Evolutionary conservation across 768 basidiomycete species (phyloP).

Genomic region (Trametes maxima): DNA sequence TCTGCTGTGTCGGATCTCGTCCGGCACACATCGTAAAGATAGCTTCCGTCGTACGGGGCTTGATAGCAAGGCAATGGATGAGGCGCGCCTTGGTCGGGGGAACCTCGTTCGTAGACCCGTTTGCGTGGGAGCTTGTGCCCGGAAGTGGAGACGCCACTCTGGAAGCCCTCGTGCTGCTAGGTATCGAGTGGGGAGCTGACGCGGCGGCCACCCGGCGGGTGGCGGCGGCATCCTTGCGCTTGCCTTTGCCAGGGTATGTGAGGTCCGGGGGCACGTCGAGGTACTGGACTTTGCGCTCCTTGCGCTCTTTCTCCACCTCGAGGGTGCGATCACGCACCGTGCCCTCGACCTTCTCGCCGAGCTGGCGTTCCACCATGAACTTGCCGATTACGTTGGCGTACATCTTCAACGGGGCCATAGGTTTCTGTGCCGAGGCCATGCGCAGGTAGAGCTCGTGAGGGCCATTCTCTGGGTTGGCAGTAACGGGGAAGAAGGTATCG

Average conservation of each 20-base stretch:
- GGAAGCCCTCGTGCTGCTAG: neutral
- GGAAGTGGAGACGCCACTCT: slow-evolving; percentile 33
- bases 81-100: slow-evolving; percentile 42
- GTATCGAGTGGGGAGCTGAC: neutral
- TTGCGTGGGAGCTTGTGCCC: slow-evolving; percentile 9
- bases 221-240: slow-evolving; percentile 37
- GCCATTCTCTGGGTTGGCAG: slow-evolving; percentile 50
- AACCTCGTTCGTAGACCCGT: slow-evolving; percentile 14
- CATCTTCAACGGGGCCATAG: slow-evolving; percentile 67
- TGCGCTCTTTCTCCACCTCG: slow-evolving; percentile 47
- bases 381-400: slow-evolving; percentile 77
- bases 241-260: slow-evolving; percentile 31
- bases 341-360: slow-evolving; percentile 46
- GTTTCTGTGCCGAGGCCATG: slow-evolving; percentile 56
- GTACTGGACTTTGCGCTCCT: slow-evolving; percentile 48
- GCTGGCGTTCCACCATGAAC: slow-evolving; percentile 64
- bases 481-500: slow-evolving; percentile 63
- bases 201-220: slow-evolving; percentile 1
- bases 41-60: slow-evolving; percentile 45
- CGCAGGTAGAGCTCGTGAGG: slow-evolving; percentile 77
- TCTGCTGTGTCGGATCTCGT: slow-evolving; percentile 39
- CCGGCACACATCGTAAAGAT: slow-evolving; percentile 49
- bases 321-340: slow-evolving; percentile 43
- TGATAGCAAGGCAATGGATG: slow-evolving; percentile 56
- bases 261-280: slow-evolving; percentile 42